phyloP scores from a whole-genome alignment of 768 basidiomycete genomes.

The Thelephora ganbajun region DNA sequence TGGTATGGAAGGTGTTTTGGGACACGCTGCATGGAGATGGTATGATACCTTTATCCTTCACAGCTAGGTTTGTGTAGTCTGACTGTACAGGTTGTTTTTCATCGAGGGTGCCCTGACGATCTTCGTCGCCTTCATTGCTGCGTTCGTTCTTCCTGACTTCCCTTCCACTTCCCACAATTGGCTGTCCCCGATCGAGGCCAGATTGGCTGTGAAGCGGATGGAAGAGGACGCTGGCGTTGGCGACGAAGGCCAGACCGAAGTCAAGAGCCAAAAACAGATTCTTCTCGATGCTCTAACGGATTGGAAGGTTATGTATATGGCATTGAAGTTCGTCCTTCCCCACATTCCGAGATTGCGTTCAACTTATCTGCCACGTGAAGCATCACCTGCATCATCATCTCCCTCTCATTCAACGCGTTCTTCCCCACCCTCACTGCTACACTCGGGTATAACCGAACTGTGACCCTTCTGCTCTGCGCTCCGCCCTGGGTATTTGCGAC shows the following conservation, averaged over 20 bases:
- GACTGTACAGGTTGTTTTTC: slow-evolving; percentile 45
- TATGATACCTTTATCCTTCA: slow-evolving; percentile 18
- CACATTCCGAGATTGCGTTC: slow-evolving; percentile 60
- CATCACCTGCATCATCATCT: slow-evolving; percentile 43
- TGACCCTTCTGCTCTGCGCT: slow-evolving; percentile 61
- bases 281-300: slow-evolving; percentile 50
- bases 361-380: slow-evolving; percentile 71
- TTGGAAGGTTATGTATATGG: slow-evolving; percentile 78
- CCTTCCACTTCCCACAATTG: slow-evolving; percentile 44
- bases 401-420: slow-evolving; percentile 65
- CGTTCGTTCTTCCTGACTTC: slow-evolving; percentile 64
- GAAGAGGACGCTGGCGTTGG: slow-evolving; percentile 46
- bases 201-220: slow-evolving; percentile 46
- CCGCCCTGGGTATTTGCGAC: slow-evolving; percentile 65
- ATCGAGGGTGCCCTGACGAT: slow-evolving; percentile 51
- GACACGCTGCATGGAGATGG: slow-evolving; percentile 56
- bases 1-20: slow-evolving; percentile 54
- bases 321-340: slow-evolving; percentile 41
- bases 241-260: slow-evolving; percentile 31
- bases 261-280: slow-evolving; percentile 26
- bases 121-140: slow-evolving; percentile 33
- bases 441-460: slow-evolving; percentile 49
- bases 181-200: slow-evolving; percentile 42
- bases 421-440: slow-evolving; percentile 70
- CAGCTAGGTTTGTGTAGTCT: not conserved